Evolutionary conservation across 208 protist species (phyloP).

Genomic region (Leishmania mexicana): DNA sequence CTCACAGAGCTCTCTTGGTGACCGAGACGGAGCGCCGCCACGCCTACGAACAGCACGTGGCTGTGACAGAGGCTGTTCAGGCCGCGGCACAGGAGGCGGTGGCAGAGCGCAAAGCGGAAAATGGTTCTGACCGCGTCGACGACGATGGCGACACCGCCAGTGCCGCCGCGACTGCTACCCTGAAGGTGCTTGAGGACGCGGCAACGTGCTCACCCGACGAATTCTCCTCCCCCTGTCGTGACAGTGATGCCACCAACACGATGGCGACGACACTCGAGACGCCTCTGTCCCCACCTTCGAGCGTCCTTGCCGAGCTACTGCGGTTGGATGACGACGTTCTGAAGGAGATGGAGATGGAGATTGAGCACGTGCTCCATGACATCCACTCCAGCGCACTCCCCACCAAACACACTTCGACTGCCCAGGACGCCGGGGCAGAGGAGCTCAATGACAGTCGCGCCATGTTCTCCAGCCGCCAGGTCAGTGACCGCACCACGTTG

Average conservation of each 20-base stretch:
- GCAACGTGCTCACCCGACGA: slow-evolving; percentile 7
- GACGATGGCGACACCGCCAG: slow-evolving; percentile 6
- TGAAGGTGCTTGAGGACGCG: slow-evolving; percentile 32
- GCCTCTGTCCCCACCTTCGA: neutral
- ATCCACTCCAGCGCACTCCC: slow-evolving; percentile 10
- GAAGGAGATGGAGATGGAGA: slow-evolving; percentile 78
- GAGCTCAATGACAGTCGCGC: neutral
- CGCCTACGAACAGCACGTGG: slow-evolving; percentile 51
- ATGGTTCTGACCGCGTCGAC: neutral
- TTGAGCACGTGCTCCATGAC: slow-evolving; percentile 56
- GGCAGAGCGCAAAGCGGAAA: slow-evolving; percentile 1
- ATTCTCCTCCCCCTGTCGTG: slow-evolving; percentile 1
- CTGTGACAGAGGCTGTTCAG: slow-evolving; percentile 33
- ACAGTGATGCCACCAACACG: neutral
- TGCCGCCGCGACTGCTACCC: slow-evolving; percentile 1
- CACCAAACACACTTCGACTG: neutral
- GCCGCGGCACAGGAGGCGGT: slow-evolving; percentile 26
- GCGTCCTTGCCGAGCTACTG: slow-evolving; percentile 29
- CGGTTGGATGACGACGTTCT: slow-evolving; percentile 74
- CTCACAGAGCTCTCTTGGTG: slow-evolving; percentile 13
- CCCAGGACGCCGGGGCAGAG: neutral
- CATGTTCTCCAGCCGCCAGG: slow-evolving; percentile 4
- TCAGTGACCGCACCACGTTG: slow-evolving; percentile 23
- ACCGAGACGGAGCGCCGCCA: slow-evolving; percentile 40
- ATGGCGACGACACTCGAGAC: neutral